These are phyloP conservation scores for Schizopora paradoxa DNA, from an alignment of 1,284 basidiomycete genomes.

Conservation along the genomic window DNA sequence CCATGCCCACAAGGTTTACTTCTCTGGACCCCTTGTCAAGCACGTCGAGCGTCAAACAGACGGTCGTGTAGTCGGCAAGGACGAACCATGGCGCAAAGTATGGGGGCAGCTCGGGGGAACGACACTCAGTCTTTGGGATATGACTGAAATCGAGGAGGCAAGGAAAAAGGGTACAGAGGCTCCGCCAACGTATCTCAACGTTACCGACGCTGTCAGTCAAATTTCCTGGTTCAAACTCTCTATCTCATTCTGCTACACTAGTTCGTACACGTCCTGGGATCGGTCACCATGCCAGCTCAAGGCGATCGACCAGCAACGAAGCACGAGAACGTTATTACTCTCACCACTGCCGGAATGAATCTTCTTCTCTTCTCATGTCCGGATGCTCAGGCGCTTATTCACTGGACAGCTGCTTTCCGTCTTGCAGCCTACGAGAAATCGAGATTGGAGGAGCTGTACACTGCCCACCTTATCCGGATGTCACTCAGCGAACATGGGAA, in stretches of 20 bases:
- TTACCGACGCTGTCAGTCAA: slow-evolving; percentile 73
- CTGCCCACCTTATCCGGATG: slow-evolving; percentile 86
- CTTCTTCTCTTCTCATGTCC: slow-evolving; percentile 86
- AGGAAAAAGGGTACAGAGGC: slow-evolving; percentile 76
- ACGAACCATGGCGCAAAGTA: slow-evolving; percentile 87
- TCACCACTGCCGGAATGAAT: slow-evolving; percentile 94
- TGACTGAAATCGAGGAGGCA: slow-evolving; percentile 78
- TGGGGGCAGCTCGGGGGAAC: slow-evolving; percentile 94
- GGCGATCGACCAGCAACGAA: slow-evolving; percentile 44
- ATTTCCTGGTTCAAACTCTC: slow-evolving; percentile 9
- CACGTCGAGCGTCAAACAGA: slow-evolving; percentile 72
- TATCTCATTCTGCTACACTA: slow-evolving; percentile 25
- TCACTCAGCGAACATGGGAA: slow-evolving; percentile 43
- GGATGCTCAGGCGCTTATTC: slow-evolving; percentile 60
- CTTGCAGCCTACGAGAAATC: slow-evolving; percentile 95
- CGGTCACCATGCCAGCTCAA: slow-evolving; percentile 57
- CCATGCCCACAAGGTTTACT: slow-evolving; percentile 76
- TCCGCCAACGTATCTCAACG: slow-evolving; percentile 81
- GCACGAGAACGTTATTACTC: slow-evolving; percentile 78
- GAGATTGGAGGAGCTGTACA: slow-evolving; percentile 95
- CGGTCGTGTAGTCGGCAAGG: slow-evolving; percentile 63
- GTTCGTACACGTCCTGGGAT: slow-evolving; percentile 71
- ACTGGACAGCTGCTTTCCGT: slow-evolving; percentile 91
- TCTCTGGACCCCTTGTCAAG: slow-evolving; percentile 73
- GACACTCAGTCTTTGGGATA: slow-evolving; percentile 88